Evolutionary conservation across 768 basidiomycete species (phyloP).

Genomic region (Suillus lakei): DNA sequence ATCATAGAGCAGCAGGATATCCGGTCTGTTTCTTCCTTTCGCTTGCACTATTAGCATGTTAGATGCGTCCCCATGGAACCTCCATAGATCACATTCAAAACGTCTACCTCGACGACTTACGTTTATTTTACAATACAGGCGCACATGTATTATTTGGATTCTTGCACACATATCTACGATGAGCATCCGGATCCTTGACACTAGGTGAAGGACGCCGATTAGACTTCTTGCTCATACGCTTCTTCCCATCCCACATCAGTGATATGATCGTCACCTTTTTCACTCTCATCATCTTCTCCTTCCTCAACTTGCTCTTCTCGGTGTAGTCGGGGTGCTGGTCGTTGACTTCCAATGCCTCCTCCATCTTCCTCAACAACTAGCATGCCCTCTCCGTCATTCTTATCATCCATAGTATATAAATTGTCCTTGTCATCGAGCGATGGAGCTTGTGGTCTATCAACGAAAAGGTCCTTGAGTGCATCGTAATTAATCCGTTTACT

Average conservation of each 20-base stretch:
- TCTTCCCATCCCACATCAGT: slow-evolving; percentile 47
- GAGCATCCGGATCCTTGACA: slow-evolving; percentile 2
- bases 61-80: slow-evolving; percentile 21
- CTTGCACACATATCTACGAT: neutral
- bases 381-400: slow-evolving; percentile 44
- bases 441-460: slow-evolving; percentile 37
- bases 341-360: slow-evolving; percentile 31
- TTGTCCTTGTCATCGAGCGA: slow-evolving; percentile 48
- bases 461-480: slow-evolving; percentile 81
- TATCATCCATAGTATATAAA: slow-evolving; percentile 58
- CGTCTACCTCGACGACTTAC: slow-evolving; percentile 24
- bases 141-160: slow-evolving; percentile 22
- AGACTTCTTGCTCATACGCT: slow-evolving; percentile 76
- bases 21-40: slow-evolving; percentile 14
- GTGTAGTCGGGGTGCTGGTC: slow-evolving; percentile 34
- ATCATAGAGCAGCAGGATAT: slow-evolving; percentile 24
- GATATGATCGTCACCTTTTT: slow-evolving; percentile 44
- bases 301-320: slow-evolving; percentile 19
- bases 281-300: slow-evolving; percentile 38
- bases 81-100: slow-evolving; percentile 29
- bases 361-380: slow-evolving; percentile 46
- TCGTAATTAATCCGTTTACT: slow-evolving; percentile 95
- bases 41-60: slow-evolving; percentile 17
- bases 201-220: slow-evolving; percentile 1
- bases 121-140: slow-evolving; percentile 33